These are phyloP conservation scores for Xylaria venustula DNA, from an alignment of 495 filamentous ascomycete genomes.

Conservation along the genomic window DNA sequence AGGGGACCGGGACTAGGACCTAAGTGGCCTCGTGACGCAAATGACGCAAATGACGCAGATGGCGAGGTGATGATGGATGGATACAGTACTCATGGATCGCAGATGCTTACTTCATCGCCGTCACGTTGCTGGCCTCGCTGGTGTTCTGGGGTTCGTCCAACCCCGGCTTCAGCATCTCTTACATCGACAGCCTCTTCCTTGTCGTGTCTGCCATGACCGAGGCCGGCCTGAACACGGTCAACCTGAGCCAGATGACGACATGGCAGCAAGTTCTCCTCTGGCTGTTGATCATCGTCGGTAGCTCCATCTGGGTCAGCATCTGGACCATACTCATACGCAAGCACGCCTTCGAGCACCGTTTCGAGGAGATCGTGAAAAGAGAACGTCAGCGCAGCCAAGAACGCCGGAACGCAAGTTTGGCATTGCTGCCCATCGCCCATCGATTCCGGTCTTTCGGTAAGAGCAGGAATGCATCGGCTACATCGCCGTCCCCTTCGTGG, in stretches of 20 bases:
- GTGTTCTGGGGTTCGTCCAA: constrained; percentile 71
- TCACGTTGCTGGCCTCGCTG: constrained; percentile 61
- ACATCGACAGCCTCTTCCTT: constrained; percentile 74
- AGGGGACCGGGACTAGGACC: background rate
- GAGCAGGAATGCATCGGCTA: constrained; percentile 15
- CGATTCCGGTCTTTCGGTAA: constrained; percentile 21
- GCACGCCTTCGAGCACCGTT: constrained; percentile 67
- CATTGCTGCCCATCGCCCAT: constrained; percentile 24
- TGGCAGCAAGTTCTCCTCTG: constrained; percentile 79
- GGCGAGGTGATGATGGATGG: background rate
- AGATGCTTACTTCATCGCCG: constrained; percentile 70
- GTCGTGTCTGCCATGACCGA: constrained; percentile 78
- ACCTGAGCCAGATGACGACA: constrained; percentile 67
- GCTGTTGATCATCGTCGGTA: constrained; percentile 68
- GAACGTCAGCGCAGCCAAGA: constrained; percentile 36
- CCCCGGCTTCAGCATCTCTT: constrained; percentile 61
- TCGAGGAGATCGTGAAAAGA: constrained; percentile 56
- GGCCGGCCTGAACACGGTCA: constrained; percentile 70
- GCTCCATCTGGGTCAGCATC: constrained; percentile 64
- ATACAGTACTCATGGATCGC: constrained; percentile 40
- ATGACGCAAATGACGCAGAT: background rate
- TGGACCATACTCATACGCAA: constrained; percentile 65
- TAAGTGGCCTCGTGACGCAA: too few species aligned
- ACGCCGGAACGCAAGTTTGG: constrained; percentile 22
- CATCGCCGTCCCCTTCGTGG: background rate